Evolutionary conservation across 2,329 filamentous ascomycete species (phyloP), one percentile per base, ranked within the genome.

Genomic region (Cladophialophora chaetospira): DNA sequence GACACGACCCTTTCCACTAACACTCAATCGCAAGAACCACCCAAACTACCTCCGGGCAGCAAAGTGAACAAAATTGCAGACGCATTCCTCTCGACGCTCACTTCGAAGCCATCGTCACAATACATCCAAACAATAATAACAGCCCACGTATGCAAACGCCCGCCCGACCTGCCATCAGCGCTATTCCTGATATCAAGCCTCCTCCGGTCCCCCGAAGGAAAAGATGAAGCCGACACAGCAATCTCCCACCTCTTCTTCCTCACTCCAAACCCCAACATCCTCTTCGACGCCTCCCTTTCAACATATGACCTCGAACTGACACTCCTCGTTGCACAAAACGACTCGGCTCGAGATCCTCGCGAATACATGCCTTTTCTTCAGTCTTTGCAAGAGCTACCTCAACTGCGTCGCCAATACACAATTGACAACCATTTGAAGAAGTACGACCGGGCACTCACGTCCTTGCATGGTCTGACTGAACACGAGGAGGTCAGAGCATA

Each of bases 191-290:
- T 97, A 29, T 87, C 90, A 3, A 82, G 86, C 52, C 76, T 99
- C 31, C 77, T 81, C 65, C 72, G 53, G n/a, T 53, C 55, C 1
- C 62, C 59, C 47, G 42, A 15, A 28, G 23, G 42, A 15, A 78
- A 84, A 38, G 82, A 85, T 50, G 80, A 92, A 63, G 90, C 91
- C 0, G 93, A 97, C 65, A 88, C 87, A 71, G 93, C 93, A 0
- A 88, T 97, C 19, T 91, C 97, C 70, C 94, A 99, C 68, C 97
- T 99, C 58, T 97, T 91, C 78, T 99, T 99, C 79, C 81, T 99
- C 38, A 90, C 92, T 0, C 48, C 48, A 4, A 94, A 99, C 72
- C 88, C 95, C 43, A 95, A 97, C 71, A 86, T 86, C 35, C 82
- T 99, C 0, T 99, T 96, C 67, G 90, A 97, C 60, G 87, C 92